phyloP scores from a whole-genome alignment of 768 basidiomycete species.

The Mycena albidolilacea region DNA sequence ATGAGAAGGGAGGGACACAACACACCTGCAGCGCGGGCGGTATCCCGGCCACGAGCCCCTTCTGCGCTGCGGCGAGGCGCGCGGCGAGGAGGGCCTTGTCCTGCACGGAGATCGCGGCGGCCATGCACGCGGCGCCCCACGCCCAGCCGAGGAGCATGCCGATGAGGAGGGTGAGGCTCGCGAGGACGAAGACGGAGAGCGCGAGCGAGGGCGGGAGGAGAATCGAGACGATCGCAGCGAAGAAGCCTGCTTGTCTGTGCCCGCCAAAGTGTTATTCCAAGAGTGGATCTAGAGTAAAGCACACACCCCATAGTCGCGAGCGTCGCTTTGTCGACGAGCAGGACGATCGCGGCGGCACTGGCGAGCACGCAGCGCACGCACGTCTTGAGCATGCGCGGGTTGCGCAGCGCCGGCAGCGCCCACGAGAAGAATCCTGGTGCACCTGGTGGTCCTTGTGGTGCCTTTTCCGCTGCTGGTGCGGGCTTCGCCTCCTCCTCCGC shows the following conservation, averaged over 20 bases:
- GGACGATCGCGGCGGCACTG: slow-evolving; percentile 43
- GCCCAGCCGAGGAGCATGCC: slow-evolving; percentile 65
- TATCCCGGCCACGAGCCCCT: slow-evolving; percentile 30
- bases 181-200: slow-evolving; percentile 55
- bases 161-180: slow-evolving; percentile 46
- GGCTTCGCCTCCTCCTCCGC: background rate
- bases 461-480: background rate
- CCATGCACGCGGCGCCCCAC: slow-evolving; percentile 62
- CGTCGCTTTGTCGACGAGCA: slow-evolving; percentile 39
- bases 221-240: slow-evolving; percentile 56
- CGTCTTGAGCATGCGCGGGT: slow-evolving; percentile 55
- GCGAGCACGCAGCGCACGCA: slow-evolving; percentile 56
- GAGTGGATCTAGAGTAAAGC: background rate
- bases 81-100: slow-evolving; percentile 52
- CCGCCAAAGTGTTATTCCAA: background rate
- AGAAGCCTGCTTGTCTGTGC: slow-evolving; percentile 54
- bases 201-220: slow-evolving; percentile 59
- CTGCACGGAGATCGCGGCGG: slow-evolving; percentile 54
- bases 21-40: slow-evolving; percentile 14
- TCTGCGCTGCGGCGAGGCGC: slow-evolving; percentile 55
- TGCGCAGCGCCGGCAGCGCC: slow-evolving; percentile 51
- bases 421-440: slow-evolving; percentile 47
- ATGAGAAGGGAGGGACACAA: background rate
- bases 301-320: slow-evolving; percentile 57
- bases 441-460: background rate